Evolutionary conservation across 116 monocot genomes (phyloP), one percentile per base, ranked within the genome.

Genomic region (Posidonia oceanica): DNA sequence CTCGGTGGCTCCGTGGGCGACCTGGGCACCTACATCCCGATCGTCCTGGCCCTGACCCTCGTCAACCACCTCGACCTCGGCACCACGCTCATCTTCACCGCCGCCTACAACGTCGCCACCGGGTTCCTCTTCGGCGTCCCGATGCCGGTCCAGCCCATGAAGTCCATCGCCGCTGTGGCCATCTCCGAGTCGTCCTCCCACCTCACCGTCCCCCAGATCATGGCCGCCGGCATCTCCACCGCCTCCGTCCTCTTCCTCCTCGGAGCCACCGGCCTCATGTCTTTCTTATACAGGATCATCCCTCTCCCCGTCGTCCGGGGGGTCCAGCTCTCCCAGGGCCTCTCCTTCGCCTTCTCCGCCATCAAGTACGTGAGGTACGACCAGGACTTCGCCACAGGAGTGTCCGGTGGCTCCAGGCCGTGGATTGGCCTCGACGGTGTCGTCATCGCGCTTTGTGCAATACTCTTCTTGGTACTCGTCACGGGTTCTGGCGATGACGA

Each of bases 121-220:
- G 95, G 88, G 55, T 57, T 71, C 65, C 81, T 97, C 76, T 97
- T 82, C 78, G 88, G 82, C 77, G 79, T 97, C 39, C 97, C 97
- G 40, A 97, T 97, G 92, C 97, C 97, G 29, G 89, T 97, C 38
- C 97, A 97, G 78, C 97, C 97, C 36, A 97, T 97, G 92, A 97
- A 91, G 68, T 84, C 97, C 72, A 89, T 97, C 71, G 95, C 95
- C 42, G 91, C 91, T 53, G 88, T 91, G 23, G 92, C 96, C 68
- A 89, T 96, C 80, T 75, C 88, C 60, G 78, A 81, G 54, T 78
- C 88, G 59, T 22, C 65, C 41, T 3, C 38, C 14, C 70, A 42
- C 66, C 83, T 91, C 75, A 77, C 86, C 72, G 54, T 91, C 58
- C 91, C 95, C 23, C 81, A 96, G 78, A 96, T 96, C 73, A 91